Conservation (phyloP, 345 rosid genomes). For the Nasturtium officinale region DNA sequence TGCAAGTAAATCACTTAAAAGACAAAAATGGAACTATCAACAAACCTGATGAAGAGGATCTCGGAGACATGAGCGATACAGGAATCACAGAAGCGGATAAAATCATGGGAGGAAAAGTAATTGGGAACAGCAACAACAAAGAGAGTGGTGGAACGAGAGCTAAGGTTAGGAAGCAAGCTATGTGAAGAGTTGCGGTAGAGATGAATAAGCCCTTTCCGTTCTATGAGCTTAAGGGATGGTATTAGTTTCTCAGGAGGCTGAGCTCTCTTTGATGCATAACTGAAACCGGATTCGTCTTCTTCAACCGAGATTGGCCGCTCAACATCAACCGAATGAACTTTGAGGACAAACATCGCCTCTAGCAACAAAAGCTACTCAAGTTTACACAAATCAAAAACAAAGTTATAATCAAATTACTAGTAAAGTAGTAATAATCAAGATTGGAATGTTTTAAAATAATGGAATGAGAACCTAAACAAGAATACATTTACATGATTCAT, state of each 20-base stretch:
- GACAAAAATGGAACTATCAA: background rate
- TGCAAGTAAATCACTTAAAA: no score
- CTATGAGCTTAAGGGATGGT: constrained; percentile 51
- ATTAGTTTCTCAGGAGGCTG: constrained; percentile 36
- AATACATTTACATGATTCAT: background rate
- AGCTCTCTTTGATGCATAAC: constrained; percentile 36
- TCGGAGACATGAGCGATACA: constrained; percentile 52
- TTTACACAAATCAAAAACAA: background rate
- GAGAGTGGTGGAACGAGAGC: constrained; percentile 67
- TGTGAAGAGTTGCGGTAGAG: constrained; percentile 64
- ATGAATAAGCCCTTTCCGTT: constrained; percentile 77
- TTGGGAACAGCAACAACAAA: constrained; percentile 87
- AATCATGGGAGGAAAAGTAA: constrained; percentile 72
- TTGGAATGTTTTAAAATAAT: no score
- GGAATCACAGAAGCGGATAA: constrained; percentile 67
- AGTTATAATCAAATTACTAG: background rate
- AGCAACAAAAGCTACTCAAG: background rate
- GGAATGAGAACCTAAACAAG: background rate
- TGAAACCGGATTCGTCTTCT: constrained; percentile 59
- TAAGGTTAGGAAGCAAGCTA: constrained; percentile 69
- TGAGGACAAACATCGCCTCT: constrained; percentile 65
- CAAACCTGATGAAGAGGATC: constrained; percentile 71
- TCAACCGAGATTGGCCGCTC: constrained; percentile 57
- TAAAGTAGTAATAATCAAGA: no score
- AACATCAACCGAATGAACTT: constrained; percentile 84